Evolutionary conservation across 1,284 basidiomycete genomes (phyloP).

Genomic region (Spongiforma sp.): DNA sequence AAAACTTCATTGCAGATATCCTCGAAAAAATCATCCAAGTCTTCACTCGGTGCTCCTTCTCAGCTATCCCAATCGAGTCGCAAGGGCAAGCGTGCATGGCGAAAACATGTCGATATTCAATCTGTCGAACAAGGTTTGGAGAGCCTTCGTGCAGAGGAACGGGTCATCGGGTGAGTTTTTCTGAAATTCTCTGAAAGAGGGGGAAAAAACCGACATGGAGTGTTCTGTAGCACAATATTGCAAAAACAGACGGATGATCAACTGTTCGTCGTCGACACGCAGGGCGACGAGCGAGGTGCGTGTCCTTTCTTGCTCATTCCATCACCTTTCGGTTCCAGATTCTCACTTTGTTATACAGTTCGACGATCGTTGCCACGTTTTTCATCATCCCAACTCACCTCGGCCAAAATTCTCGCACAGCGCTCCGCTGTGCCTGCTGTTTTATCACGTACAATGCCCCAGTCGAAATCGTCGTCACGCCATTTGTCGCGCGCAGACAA

Average conservation of each 20-base stretch:
- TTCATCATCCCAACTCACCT: slow-evolving; percentile 65
- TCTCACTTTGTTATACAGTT: no score
- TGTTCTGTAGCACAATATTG: slow-evolving; percentile 47
- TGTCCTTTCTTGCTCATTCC: slow-evolving; percentile 1
- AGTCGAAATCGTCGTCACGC: slow-evolving; percentile 28
- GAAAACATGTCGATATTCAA: slow-evolving; percentile 88
- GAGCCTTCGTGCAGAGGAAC: slow-evolving; percentile 75
- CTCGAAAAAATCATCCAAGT: slow-evolving; percentile 13
- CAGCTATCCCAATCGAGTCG: slow-evolving; percentile 66
- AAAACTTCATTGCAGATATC: neutral
- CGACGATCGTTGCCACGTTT: slow-evolving; percentile 61
- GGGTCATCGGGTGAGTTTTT: slow-evolving; percentile 68
- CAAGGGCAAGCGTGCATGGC: slow-evolving; percentile 92
- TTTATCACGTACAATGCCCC: slow-evolving; percentile 52
- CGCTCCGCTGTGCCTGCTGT: slow-evolving; percentile 89
- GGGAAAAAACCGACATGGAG: no score
- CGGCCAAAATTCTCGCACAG: slow-evolving; percentile 82
- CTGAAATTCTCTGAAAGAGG: no score
- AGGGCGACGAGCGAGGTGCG: slow-evolving; percentile 79
- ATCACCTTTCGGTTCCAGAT: no score
- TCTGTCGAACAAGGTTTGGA: slow-evolving; percentile 80
- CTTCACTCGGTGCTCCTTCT: slow-evolving; percentile 33
- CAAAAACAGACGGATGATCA: slow-evolving; percentile 73
- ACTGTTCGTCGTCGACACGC: slow-evolving; percentile 80
- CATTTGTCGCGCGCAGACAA: slow-evolving; percentile 70